Base-by-base conservation (phyloP, 208 protist genomes). In the Crithidia sp. region DNA sequence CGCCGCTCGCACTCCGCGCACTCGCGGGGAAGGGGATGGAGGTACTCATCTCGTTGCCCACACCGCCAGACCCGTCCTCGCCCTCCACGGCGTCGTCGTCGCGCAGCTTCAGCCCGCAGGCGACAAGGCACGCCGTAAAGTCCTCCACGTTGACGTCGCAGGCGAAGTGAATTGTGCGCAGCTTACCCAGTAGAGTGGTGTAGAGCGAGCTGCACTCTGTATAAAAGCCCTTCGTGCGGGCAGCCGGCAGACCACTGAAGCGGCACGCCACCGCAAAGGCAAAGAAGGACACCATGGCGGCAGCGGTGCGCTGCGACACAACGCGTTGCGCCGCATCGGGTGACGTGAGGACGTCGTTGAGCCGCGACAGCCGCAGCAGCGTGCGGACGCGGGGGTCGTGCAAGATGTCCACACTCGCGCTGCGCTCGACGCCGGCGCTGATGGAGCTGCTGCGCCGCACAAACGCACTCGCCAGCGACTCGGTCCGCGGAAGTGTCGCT, bases 101-200 rank as follows among this genome's bases (percentile, higher is more conserved):
- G n/a, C 85, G 80, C 59, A 96, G 77, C 70, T 90, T 82, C 56
- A 96, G 68, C 47, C 87, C 87, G 61, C 91, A 96, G 52, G 84
- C 87, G 41, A 92, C 85, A 7, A 96, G 79, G 3, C 88, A 79
- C 12, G 91, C 86, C 10, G 89, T 82, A 67, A 96, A 90, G 53
- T 85, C 87, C 63, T 90, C 81, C 56, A 90, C 76, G 61, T 84
- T 87, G 53, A 96, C 77, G 13, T 79, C 83, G 17, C 68, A 55
- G 28, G 71, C 52, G 62, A 93, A 90, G 53, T 49, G 66, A 19
- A 90, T 62, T n/a, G 72, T 59, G 47, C 64, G 75, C 78, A 96
- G 63, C 39, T 79, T 76, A 9, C 67, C 47, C 10, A 92, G 62
- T 28, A 92, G 69, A 10, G 71, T 64, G 12, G 82, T 74, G 69